phyloP scores from a whole-genome alignment of 805 yeast species.

The Myxozyma mucilagina region DNA sequence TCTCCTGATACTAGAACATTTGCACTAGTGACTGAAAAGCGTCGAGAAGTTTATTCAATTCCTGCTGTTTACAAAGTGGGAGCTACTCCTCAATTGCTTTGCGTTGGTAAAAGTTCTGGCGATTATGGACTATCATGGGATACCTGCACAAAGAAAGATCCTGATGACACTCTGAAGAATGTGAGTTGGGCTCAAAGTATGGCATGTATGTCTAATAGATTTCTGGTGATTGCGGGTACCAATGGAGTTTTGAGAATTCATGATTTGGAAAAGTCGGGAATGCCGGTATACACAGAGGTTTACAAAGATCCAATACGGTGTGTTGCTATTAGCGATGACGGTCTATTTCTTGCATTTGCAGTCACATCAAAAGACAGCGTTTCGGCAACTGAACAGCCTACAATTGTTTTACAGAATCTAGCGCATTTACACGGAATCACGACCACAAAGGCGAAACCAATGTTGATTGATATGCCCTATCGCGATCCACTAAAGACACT shows the following conservation, averaged over 20 bases:
- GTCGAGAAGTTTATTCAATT: constrained; percentile 73
- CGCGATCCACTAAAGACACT: constrained; percentile 78
- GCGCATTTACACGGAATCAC: constrained; percentile 13
- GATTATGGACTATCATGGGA: constrained; percentile 57
- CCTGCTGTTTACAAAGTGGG: constrained; percentile 45
- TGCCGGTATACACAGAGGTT: constrained; percentile 64
- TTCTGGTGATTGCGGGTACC: constrained; percentile 69
- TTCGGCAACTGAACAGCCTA: constrained; percentile 71
- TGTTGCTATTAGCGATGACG: constrained; percentile 66
- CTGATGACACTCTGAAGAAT: constrained; percentile 13
- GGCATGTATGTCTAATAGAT: constrained; percentile 52
- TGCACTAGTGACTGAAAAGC: constrained; percentile 63
- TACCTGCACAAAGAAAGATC: constrained; percentile 17
- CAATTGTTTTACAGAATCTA: constrained; percentile 57
- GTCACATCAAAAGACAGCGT: constrained; percentile 75
- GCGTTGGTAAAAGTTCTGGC: constrained; percentile 69
- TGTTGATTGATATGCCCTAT: constrained; percentile 79
- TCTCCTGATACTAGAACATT: constrained; percentile 66
- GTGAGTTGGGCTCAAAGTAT: constrained; percentile 36
- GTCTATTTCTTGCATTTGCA: constrained; percentile 70
- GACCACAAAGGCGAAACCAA: constrained; percentile 49
- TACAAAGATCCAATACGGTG: constrained; percentile 79
- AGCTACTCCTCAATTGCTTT: constrained; percentile 55
- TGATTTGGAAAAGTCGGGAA: constrained; percentile 58
- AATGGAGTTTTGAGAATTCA: constrained; percentile 68